Base-by-base conservation (phyloP, 2,329 filamentous ascomycete genomes). In the Trichophyton equinum region DNA sequence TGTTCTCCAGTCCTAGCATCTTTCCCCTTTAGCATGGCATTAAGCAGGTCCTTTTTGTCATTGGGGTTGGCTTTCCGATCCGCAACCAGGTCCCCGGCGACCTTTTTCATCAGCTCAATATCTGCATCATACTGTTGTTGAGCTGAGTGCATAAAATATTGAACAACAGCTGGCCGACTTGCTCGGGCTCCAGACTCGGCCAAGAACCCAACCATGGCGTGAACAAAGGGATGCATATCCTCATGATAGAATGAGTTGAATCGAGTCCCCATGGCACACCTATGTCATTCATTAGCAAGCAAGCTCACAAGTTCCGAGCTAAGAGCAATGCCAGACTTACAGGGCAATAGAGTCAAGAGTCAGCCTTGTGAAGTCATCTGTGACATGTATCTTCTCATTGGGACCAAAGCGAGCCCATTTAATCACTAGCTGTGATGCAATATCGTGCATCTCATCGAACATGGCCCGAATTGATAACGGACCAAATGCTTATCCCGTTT, bases 381-480 rank as follows among this genome's bases (percentile, higher is more conserved):
- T 55, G 25, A 55, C 51, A 55, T 55, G 51, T 15, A 55, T 55
- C 13, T 55, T 55, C n/a, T 55, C 51, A 13, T 36, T 55, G 30
- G 51, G 51, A 15, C 51, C 51, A 55, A 55, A 55, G 11, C 51
- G 51, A 7, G 51, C 51, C 51, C 51, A 55, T 20, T 55, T 55
- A 30, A 55, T 36, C 27, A 55, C 51, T n/a, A 55, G 8, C 51
- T 55, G 51, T n/a, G 51, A 55, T 36, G 51, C 51, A 36, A 55
- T 55, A 36, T 55, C 51, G 20, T 55, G 51, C 51, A 55, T 55
- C 30, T 55, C 51, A 55, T 55, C 51, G n/a, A 55, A 55, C 51
- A 55, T 55, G 27, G 51, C 9, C 15, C 51, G 51, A 18, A 55
- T 55, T 18, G 51, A 55, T 38, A 38, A 33, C 3, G 51, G 51